A percentile compares a stretch with the other conserved stretches of the same genome.
Evolutionary conservation across 805 yeast genomes (phyloP).

Genomic region (Lachancea cidri): DNA sequence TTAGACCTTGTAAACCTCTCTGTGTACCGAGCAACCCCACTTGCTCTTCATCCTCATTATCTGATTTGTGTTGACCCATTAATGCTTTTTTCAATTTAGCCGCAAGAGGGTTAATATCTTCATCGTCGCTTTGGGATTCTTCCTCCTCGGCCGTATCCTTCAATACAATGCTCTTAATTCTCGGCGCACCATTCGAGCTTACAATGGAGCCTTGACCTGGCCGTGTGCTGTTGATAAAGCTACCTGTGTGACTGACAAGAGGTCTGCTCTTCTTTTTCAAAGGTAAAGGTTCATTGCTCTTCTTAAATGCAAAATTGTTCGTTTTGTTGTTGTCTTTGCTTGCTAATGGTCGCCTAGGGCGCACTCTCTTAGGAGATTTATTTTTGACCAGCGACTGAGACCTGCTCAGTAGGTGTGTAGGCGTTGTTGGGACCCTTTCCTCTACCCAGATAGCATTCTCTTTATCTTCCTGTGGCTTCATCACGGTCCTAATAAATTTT

Average conservation of each 20-base stretch:
- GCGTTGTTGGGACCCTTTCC: slow-evolving; percentile 20
- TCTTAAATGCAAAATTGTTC: slow-evolving; percentile 10
- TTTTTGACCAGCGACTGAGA: slow-evolving; percentile 19
- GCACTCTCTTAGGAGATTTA: slow-evolving; percentile 7
- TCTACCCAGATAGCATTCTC: slow-evolving; percentile 8
- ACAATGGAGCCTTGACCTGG: slow-evolving; percentile 19
- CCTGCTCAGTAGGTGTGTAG: slow-evolving; percentile 21
- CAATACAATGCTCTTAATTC: slow-evolving; percentile 26
- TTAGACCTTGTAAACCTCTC: slow-evolving; percentile 16
- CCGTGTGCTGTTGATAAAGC: slow-evolving; percentile 7
- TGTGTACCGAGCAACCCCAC: slow-evolving; percentile 11
- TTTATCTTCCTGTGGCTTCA: slow-evolving; percentile 9
- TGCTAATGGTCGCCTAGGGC: slow-evolving; percentile 26
- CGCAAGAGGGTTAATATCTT: slow-evolving; percentile 14
- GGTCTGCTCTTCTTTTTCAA: slow-evolving; percentile 5
- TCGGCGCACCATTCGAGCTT: slow-evolving; percentile 23
- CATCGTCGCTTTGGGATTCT: slow-evolving; percentile 16
- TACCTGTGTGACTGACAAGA: slow-evolving; percentile 10
- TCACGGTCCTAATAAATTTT: not conserved
- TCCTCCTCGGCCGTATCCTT: slow-evolving; percentile 21
- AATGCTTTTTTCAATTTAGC: slow-evolving; percentile 31
- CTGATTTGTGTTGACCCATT: slow-evolving; percentile 26
- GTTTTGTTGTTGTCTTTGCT: slow-evolving; percentile 29
- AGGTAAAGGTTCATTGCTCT: slow-evolving; percentile 1
- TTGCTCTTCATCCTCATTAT: slow-evolving; percentile 10